Evolutionary conservation across 306 rosid species (phyloP).

Genomic region (Neltuma alba): DNA sequence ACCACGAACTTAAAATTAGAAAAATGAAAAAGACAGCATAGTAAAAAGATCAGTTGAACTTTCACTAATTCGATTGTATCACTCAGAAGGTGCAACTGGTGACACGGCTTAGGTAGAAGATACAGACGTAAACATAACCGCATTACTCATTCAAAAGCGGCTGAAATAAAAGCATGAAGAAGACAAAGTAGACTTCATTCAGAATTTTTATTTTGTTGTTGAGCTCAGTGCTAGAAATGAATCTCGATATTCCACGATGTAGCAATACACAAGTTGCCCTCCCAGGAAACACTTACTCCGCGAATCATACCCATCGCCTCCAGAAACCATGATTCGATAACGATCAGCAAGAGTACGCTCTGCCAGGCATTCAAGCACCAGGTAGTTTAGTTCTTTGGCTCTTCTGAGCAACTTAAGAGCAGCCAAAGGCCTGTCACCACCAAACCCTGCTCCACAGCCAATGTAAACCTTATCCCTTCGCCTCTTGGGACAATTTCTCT

Average conservation of each 20-base stretch:
- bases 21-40: conserved; percentile 20
- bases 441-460: conserved; percentile 98
- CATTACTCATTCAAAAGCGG: conserved; percentile 19
- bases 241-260: not conserved
- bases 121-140: conserved; percentile 6
- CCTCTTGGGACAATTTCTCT: conserved; percentile 68
- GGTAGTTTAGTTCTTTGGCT: conserved; percentile 75
- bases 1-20: conserved; percentile 25
- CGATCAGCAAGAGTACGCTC: conserved; percentile 93
- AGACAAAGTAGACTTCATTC: not conserved
- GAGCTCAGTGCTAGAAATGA: not conserved
- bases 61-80: not conserved
- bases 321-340: conserved; percentile 72
- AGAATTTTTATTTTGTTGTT: conserved; percentile 16
- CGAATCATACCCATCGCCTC: conserved; percentile 89
- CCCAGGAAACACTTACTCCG: conserved; percentile 56
- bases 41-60: not conserved
- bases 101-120: conserved; percentile 2
- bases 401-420: conserved; percentile 84
- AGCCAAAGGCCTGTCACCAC: conserved; percentile 89
- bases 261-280: not conserved
- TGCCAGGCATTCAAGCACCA: conserved; percentile 93
- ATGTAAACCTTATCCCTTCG: conserved; percentile 75
- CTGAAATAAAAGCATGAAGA: too few relatives aligned
- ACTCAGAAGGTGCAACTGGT: conserved; percentile 14